Conservation (phyloP, 1,139 yeast species). For the Geotrichum australiense region DNA sequence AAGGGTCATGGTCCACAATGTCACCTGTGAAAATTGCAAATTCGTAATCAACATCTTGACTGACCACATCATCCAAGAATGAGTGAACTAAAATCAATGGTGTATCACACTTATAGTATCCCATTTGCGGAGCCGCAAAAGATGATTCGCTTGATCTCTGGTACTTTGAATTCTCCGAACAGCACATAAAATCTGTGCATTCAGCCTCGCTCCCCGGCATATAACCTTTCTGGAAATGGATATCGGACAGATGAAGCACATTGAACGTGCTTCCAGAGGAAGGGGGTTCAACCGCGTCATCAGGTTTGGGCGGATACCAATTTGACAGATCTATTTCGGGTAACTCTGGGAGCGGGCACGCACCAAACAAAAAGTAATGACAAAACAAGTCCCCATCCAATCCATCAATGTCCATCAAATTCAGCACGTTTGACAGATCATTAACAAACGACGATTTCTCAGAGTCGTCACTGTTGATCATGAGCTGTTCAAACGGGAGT, state of each 20-base stretch:
- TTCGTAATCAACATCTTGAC: slow-evolving; percentile 35
- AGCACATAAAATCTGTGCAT: slow-evolving; percentile 48
- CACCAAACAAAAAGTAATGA: slow-evolving; percentile 40
- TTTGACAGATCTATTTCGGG: slow-evolving; percentile 34
- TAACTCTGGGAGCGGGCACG: slow-evolving; percentile 44
- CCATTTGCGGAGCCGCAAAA: slow-evolving; percentile 53
- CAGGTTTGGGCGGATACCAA: slow-evolving; percentile 41
- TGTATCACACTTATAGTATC: slow-evolving; percentile 56
- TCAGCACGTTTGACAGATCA: slow-evolving; percentile 43
- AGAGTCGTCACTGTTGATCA: background rate
- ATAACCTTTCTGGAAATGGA: slow-evolving; percentile 55
- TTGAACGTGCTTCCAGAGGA: slow-evolving; percentile 43
- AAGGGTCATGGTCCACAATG: slow-evolving; percentile 55
- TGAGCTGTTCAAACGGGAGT: slow-evolving; percentile 9
- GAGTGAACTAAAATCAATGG: slow-evolving; percentile 50
- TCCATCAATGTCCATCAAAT: slow-evolving; percentile 36
- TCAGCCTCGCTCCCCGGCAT: slow-evolving; percentile 54
- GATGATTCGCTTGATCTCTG: slow-evolving; percentile 19
- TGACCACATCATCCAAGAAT: slow-evolving; percentile 43
- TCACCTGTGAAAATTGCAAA: slow-evolving; percentile 68
- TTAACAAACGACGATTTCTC: slow-evolving; percentile 31
- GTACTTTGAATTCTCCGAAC: slow-evolving; percentile 38
- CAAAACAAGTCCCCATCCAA: slow-evolving; percentile 51
- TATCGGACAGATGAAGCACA: slow-evolving; percentile 61
- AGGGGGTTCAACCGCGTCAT: slow-evolving; percentile 33